Evolutionary conservation across 768 basidiomycete genomes (phyloP).

Genomic region (Suillus fuscotomentosus): DNA sequence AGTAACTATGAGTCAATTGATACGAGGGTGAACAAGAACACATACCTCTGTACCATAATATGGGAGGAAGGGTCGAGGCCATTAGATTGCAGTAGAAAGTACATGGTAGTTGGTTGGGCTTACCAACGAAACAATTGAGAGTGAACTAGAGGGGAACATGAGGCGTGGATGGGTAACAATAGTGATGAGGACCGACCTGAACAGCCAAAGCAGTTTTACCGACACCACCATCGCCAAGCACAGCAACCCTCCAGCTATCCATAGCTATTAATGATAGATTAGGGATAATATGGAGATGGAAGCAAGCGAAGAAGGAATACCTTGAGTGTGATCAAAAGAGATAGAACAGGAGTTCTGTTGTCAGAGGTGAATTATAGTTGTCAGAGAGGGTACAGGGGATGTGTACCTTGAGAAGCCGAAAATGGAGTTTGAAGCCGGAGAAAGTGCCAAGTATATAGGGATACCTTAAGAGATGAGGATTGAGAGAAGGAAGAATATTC

Average conservation of each 20-base stretch:
- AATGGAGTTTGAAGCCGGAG: constrained; percentile 21
- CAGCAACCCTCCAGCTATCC: constrained; percentile 95
- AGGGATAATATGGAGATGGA: constrained; percentile 10
- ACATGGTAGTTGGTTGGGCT: constrained; percentile 29
- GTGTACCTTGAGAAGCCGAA: constrained; percentile 11
- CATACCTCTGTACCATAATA: constrained; percentile 49
- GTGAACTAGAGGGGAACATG: constrained; percentile 64
- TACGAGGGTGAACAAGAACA: constrained; percentile 12
- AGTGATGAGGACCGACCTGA: constrained; percentile 57
- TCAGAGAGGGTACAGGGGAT: neutral
- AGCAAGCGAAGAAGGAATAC: constrained; percentile 16
- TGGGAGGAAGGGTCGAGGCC: constrained; percentile 13
- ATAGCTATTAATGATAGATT: constrained; percentile 43
- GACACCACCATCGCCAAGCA: constrained; percentile 95
- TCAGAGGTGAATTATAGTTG: constrained; percentile 12
- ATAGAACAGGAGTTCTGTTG: constrained; percentile 19
- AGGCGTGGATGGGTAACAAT: constrained; percentile 11
- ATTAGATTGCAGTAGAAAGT: constrained; percentile 12
- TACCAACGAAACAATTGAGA: constrained; percentile 93
- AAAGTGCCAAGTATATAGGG: constrained; percentile 30
- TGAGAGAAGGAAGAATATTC: constrained; percentile 33
- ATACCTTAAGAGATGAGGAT: constrained; percentile 24
- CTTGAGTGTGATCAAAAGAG: constrained; percentile 27
- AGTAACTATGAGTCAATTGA: constrained; percentile 9
- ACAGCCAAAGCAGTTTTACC: constrained; percentile 97